These are phyloP conservation scores for Cenococcum geophilum DNA, from an alignment of 495 filamentous ascomycete genomes.

Conservation along the genomic window DNA sequence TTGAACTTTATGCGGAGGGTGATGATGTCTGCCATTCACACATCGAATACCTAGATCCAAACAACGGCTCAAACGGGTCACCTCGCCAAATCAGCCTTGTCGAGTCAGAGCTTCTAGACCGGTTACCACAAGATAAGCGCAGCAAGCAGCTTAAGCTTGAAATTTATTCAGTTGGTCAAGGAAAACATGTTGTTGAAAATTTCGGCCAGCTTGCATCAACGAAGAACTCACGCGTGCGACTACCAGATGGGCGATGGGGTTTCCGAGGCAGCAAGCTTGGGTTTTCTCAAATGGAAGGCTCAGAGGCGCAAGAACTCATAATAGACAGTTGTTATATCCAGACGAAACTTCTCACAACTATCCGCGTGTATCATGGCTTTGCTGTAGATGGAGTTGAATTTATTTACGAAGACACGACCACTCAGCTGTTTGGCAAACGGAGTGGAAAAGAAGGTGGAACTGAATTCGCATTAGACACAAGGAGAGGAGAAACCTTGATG, in stretches of 20 bases:
- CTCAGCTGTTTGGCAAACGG: conserved; percentile 82
- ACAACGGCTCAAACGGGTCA: conserved; percentile 46
- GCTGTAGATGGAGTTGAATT: conserved; percentile 88
- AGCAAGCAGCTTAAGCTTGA: conserved; percentile 63
- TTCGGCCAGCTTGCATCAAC: conserved; percentile 53
- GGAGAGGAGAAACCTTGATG: conserved; percentile 76
- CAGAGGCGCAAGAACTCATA: conserved; percentile 64
- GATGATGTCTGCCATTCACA: conserved; percentile 69
- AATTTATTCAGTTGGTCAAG: conserved; percentile 68
- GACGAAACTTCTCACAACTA: conserved; percentile 65
- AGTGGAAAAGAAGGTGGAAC: conserved; percentile 70
- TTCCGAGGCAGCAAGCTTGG: conserved; percentile 77
- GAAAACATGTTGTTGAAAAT: conserved; percentile 67
- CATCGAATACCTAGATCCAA: conserved; percentile 64
- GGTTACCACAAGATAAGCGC: conserved; percentile 62
- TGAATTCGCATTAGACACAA: conserved; percentile 74
- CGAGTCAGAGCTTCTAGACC: conserved; percentile 66
- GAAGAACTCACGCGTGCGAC: conserved; percentile 64
- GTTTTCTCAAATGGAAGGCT: conserved; percentile 62
- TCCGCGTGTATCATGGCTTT: conserved; percentile 71
- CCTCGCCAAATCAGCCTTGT: conserved; percentile 66
- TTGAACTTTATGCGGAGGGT: conserved; percentile 72
- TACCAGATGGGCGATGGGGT: conserved; percentile 66
- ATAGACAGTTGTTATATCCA: conserved; percentile 62
- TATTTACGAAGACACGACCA: conserved; percentile 79